Evolutionary conservation across 306 rosid species (phyloP), one percentile per base, ranked within the genome.

Genomic region (Trifolium repens): DNA sequence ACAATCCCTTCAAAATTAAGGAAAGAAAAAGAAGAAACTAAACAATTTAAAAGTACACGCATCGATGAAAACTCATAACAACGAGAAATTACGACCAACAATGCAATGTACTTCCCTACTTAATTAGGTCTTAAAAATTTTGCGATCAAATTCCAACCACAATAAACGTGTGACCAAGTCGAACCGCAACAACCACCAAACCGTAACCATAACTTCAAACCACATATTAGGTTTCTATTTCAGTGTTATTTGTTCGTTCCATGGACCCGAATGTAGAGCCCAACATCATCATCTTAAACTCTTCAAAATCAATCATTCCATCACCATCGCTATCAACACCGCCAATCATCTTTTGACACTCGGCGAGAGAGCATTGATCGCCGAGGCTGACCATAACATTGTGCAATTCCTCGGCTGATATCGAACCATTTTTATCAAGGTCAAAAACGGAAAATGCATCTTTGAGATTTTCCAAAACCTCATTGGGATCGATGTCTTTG

Each of bases 211-310:
- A 13, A 59, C 7, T 59, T 26, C 13, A 59, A 59, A 59, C 1
- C 5, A 26, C 5, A 30, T 5, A 30, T 43, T 52, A 71, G 5
- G 26, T 39, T 7, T 79, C 10, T 49, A 74, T 82, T 8, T 65
- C 71, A 0, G n/a, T 40, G n/a, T 53, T 53, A 49, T 37, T 54
- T 49, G 14, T 69, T 57, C 50, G 52, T 54, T 55, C 79, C 19
- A 49, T 49, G 3, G 80, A 69, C n/a, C 74, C 82, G 24, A 7
- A 69, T 24, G 85, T 82, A 1, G 91, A 84, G 78, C 89, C 82
- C 97, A 88, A 88, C 97, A 92, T 94, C 99, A 94, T 94, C 5
- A 75, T 85, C 85, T 80, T 86, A 30, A 94, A 94, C 78, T 94
- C 99, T 14, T 94, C 99, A 27, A 94, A 94, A 71, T 86, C 87